A percentile compares a stretch with the other conserved stretches of the same genome.
These are phyloP conservation scores for Xylaria hypoxylon DNA, from an alignment of 2,329 filamentous ascomycete species.

Conservation along the genomic window DNA sequence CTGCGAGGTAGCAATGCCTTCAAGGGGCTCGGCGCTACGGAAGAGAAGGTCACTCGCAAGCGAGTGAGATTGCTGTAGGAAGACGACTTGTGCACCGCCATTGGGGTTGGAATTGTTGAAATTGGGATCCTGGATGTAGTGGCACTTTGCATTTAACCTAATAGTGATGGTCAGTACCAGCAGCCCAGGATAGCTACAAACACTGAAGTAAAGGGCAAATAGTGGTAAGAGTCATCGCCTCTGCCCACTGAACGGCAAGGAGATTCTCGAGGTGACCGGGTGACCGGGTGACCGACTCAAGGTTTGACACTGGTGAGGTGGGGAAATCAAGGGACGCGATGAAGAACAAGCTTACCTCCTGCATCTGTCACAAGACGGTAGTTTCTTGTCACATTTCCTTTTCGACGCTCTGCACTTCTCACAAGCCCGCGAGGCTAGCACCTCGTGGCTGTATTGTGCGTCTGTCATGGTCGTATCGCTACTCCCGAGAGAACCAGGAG, in stretches of 20 bases:
- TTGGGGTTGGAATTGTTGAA: constrained; percentile 42
- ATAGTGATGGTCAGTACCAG: constrained; percentile 34
- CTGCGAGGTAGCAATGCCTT: constrained; percentile 53
- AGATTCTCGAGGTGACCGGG: not conserved
- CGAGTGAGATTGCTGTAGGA: constrained; percentile 47
- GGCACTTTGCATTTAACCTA: constrained; percentile 51
- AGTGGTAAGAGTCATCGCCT: constrained; percentile 5
- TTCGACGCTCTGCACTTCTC: constrained; percentile 52
- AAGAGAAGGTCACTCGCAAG: constrained; percentile 47
- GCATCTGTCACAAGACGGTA: constrained; percentile 51
- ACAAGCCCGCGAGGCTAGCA: constrained; percentile 48
- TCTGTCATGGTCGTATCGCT: constrained; percentile 33
- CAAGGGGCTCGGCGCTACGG: constrained; percentile 47
- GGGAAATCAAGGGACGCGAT: not conserved
- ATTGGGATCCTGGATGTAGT: constrained; percentile 49
- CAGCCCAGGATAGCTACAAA: not conserved
- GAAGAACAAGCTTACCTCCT: constrained; percentile 44
- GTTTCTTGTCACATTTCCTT: constrained; percentile 51
- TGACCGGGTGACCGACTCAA: not conserved
- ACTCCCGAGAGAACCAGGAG: constrained; percentile 31
- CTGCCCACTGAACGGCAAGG: not conserved
- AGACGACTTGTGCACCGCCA: constrained; percentile 46
- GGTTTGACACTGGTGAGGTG: not conserved
- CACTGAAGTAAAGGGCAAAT: not conserved
- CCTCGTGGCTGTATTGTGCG: constrained; percentile 26